phyloP scores from a whole-genome alignment of 2,329 filamentous ascomycete species.

The Fusarium domesticum region DNA sequence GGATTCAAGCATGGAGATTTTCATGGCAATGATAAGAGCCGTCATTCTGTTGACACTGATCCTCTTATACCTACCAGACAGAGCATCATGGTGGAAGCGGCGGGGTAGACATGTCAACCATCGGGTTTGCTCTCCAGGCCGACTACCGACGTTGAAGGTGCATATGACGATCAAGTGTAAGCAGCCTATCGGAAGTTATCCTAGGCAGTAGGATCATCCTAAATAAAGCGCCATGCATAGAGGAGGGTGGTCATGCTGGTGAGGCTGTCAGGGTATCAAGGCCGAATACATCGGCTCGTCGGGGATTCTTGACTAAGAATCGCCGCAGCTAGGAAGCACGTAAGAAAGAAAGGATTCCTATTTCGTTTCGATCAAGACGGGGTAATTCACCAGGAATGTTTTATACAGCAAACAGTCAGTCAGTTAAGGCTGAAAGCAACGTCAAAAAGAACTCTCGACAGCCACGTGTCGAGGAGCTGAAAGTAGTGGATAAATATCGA shows the following conservation, averaged over 20 bases:
- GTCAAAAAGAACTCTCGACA: too few species aligned
- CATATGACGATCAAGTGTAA: too few species aligned
- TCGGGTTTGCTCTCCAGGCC: slow-evolving; percentile 5
- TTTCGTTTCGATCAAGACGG: not conserved
- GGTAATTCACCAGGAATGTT: too few species aligned
- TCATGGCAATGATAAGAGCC: too few species aligned
- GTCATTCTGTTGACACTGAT: too few species aligned
- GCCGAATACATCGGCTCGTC: not conserved
- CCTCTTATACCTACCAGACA: too few species aligned
- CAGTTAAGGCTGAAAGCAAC: too few species aligned
- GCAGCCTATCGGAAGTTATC: slow-evolving; percentile 3
- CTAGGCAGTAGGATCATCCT: not conserved
- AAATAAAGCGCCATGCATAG: not conserved
- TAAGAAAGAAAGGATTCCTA: not conserved
- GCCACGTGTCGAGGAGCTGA: not conserved
- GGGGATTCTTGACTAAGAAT: not conserved
- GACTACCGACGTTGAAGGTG: slow-evolving; percentile 5
- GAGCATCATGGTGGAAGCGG: not conserved
- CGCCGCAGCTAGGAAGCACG: not conserved
- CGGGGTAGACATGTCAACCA: not conserved
- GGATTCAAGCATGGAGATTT: too few species aligned
- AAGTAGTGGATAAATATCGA: not conserved
- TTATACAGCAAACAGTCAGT: not conserved
- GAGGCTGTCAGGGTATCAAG: not conserved
- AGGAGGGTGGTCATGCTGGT: not conserved